Evolutionary conservation across 768 basidiomycete genomes (phyloP), one percentile per base, ranked within the genome.

Genomic region (Sarcodon aspratus): DNA sequence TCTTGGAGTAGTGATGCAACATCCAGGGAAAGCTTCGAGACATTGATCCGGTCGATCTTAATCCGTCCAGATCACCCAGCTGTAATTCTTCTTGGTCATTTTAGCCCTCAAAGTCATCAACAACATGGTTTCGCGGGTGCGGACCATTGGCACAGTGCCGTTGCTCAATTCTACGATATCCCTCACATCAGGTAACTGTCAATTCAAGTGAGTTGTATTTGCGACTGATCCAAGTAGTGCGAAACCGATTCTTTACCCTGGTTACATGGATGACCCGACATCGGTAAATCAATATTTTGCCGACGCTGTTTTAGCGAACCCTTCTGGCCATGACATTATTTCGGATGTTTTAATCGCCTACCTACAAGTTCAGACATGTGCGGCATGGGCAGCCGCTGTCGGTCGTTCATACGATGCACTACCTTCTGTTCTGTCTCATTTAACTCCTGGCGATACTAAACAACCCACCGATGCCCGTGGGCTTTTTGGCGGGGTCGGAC

Each of bases 81-180:
- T 33, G 79, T 99, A 51, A 64, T 99, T 56, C 75, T 97, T 50
- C 79, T 99, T n/a, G 95, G 95, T 12, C 94, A 98, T 67, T 97
- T 97, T 61, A 79, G 79, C 48, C 88, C 94, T 0, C 92, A 99
- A 58, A 60, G 84, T 1, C 88, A 94, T 56, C 70, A 76, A 35
- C 65, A 73, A 17, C 70, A 89, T 57, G 94, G 93, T 1, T 96
- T 87, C 59, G 80, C 80, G 3, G 94, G 95, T 1, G 86, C 94
- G 1, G 94, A 96, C 60, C 79, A 90, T 57, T 81, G 80, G 73
- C 95, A 99, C 63, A 82, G 75, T 54, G 67, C 85, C 49, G 93
- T 97, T 1, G 89, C 96, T 1, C 92, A 94, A 61, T 98, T 92
- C 69, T 99, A 99, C 69, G 96, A 99, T 61, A 79, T 97, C 27